Base-by-base conservation (phyloP, 1,284 basidiomycete genomes). In the Anthracocystis setariae region DNA sequence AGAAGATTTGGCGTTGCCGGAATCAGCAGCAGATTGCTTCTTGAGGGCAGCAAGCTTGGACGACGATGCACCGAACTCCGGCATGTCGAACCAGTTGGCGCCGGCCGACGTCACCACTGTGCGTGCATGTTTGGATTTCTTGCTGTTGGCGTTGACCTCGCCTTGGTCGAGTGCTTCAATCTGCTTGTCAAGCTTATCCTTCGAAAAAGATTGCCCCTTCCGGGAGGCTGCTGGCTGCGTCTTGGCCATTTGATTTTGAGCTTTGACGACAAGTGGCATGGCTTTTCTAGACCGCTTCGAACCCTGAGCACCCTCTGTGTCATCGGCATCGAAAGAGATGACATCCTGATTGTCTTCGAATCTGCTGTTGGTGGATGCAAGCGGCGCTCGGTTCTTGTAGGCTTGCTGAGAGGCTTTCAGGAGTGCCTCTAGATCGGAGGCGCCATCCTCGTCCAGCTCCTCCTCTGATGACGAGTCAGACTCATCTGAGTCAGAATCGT, bases 21-120 rank as follows among this genome's bases (percentile, higher is more conserved):
- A 40, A 40, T 77, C 63, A 12, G 65, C 60, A 8, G 62, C 69
- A 2, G 72, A 60, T 8, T 69, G 62, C 46, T 63, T 73, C 32
- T 60, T 64, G 37, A 57, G 49, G 0, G 65, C 64, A 12, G 53
- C 60, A 15, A 74, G 46, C 49, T 62, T 27, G 23, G 67, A 51
- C 23, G 56, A 33, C 2, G 60, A 67, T 13, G 71, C 67, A 7
- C 66, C 67, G 21, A 93, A 92, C 7, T 92, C 89, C 27, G 95
- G 94, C 60, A 98, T 87, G 77, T 95, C 91, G 77, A 93, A 94
- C 94, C 95, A 98, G 50, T 88, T 87, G 46, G 90, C 87, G 0
- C 93, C 93, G 0, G 92, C 88, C 0, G 92, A 56, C 25, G 63
- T 67, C 33, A 58, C 53, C 17, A 60, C 56, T 15, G 54, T 62